Conservation (phyloP, 495 filamentous ascomycete species). For the Penicillium salamii region DNA sequence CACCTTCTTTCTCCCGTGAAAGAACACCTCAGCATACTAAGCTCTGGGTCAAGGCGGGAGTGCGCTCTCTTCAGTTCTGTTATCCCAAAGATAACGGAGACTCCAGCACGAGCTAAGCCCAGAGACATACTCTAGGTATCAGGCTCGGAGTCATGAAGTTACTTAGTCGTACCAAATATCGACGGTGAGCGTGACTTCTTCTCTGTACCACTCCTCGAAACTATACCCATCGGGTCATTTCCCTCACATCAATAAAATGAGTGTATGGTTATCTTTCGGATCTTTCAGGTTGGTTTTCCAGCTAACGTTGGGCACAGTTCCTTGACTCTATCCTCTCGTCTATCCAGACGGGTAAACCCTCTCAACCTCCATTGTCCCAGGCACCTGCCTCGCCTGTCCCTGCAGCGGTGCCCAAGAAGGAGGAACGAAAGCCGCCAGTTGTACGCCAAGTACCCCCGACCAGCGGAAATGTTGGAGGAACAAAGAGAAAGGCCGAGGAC, state of each 20-base stretch:
- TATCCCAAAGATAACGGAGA: not conserved
- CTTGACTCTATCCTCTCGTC: conserved; percentile 58
- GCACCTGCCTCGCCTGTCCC: conserved; percentile 28
- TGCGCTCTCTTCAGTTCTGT: not conserved
- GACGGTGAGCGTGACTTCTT: conserved; percentile 36
- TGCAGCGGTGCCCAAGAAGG: conserved; percentile 25
- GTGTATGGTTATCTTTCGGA: conserved; percentile 34
- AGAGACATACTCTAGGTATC: conserved; percentile 23
- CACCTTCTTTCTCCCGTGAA: not conserved
- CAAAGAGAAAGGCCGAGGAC: conserved; percentile 46
- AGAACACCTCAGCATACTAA: not conserved
- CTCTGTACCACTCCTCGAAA: conserved; percentile 9
- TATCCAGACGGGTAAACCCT: conserved; percentile 45
- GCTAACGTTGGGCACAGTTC: conserved; percentile 41
- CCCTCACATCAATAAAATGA: conserved; percentile 35
- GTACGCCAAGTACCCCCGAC: conserved; percentile 13
- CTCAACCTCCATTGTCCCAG: conserved; percentile 28
- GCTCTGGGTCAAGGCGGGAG: not conserved
- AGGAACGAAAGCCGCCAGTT: conserved; percentile 20
- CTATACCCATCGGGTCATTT: not conserved
- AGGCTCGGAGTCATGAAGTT: conserved; percentile 49
- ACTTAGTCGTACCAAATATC: conserved; percentile 42
- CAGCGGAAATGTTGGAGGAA: conserved; percentile 26
- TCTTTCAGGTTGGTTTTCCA: not conserved
- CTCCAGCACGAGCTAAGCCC: not conserved